phyloP scores from a whole-genome alignment of 139 green algal species.

The Micromonas commoda region DNA sequence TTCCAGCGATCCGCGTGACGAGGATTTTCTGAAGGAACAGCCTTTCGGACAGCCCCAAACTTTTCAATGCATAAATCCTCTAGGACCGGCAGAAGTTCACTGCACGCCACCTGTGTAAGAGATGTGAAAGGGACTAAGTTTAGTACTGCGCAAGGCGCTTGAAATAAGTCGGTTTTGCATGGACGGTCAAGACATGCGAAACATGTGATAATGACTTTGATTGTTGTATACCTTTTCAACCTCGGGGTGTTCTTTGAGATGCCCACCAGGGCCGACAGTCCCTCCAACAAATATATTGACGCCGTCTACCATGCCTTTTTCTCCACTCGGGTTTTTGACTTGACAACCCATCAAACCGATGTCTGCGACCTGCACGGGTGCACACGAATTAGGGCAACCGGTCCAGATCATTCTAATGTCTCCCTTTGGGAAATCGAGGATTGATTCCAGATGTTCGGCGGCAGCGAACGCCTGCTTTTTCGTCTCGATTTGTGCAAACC shows the following conservation, averaged over 20 bases:
- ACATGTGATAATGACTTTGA: too few species aligned
- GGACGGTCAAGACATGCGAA: too few species aligned
- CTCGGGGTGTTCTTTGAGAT: conserved; percentile 65
- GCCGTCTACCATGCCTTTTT: conserved; percentile 72
- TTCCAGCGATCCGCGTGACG: conserved; percentile 12
- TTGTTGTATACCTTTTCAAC: too few species aligned
- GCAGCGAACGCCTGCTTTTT: conserved; percentile 74
- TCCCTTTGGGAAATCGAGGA: conserved; percentile 66
- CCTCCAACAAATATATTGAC: conserved; percentile 84
- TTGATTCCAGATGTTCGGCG: conserved; percentile 68
- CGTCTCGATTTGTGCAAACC: conserved; percentile 90
- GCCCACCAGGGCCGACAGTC: conserved; percentile 58
- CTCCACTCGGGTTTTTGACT: conserved; percentile 66
- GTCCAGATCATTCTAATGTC: conserved; percentile 94
- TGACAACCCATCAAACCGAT: conserved; percentile 88
- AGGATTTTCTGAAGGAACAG: background rate
- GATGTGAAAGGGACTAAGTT: too few species aligned
- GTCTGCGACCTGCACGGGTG: conserved; percentile 83
- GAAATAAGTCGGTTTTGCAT: too few species aligned
- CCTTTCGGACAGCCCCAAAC: conserved; percentile 61
- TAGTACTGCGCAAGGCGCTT: too few species aligned
- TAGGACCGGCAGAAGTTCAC: conserved; percentile 64
- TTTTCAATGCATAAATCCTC: conserved; percentile 68
- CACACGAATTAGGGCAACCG: conserved; percentile 96
- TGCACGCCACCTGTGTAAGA: conserved; percentile 56